A percentile compares a stretch with the other conserved stretches of the same genome.
Conservation (phyloP, 441 rosid species). For the Aleurites moluccanus region DNA sequence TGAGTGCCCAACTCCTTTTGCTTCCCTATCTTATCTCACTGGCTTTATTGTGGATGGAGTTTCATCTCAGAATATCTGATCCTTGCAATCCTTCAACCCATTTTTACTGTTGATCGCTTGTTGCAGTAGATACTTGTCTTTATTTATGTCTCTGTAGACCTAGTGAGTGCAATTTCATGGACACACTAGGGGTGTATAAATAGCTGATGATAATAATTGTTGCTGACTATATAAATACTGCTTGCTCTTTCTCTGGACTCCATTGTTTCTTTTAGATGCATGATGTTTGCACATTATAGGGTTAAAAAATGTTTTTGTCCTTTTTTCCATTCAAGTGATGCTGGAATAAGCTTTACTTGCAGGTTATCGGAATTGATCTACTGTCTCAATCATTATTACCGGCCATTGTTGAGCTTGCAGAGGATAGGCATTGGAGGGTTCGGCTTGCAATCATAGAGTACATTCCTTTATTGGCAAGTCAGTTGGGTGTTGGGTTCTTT, state of each 20-base stretch:
- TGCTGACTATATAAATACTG: neutral
- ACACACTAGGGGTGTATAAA: neutral
- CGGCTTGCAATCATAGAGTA: conserved; percentile 97
- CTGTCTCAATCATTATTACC: conserved; percentile 91
- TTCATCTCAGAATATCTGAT: neutral
- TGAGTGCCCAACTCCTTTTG: neutral
- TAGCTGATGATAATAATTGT: neutral
- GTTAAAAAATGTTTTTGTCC: conserved; percentile 3
- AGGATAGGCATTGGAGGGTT: conserved; percentile 99
- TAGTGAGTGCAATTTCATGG: neutral
- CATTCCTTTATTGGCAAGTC: conserved; percentile 89
- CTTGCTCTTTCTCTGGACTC: neutral
- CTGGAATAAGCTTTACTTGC: conserved; percentile 28
- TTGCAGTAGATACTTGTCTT: neutral
- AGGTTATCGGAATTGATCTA: conserved; percentile 97
- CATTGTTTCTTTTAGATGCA: neutral
- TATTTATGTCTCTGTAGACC: neutral
- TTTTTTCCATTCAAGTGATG: conserved; percentile 1
- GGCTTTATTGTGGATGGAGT: neutral
- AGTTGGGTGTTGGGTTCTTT: conserved; percentile 90
- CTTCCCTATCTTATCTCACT: neutral
- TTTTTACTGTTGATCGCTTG: neutral
- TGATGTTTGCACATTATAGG: neutral
- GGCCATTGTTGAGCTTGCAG: conserved; percentile 98
- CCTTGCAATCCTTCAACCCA: neutral